Evolutionary conservation across 306 rosid genomes (phyloP).

Genomic region (Vigna angularis): DNA sequence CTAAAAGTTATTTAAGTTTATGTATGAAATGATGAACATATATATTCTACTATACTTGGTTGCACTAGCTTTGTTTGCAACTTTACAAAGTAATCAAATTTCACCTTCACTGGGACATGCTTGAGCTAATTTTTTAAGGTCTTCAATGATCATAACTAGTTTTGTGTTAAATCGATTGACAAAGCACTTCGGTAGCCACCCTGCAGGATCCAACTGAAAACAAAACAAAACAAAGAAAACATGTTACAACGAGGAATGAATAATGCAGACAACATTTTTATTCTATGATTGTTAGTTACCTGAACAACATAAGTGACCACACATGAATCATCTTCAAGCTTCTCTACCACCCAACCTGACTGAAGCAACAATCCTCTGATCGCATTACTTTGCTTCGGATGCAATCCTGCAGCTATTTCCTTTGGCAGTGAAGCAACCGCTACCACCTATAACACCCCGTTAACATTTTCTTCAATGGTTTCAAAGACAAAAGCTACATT

Average conservation of each 20-base stretch:
- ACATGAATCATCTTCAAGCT: conserved; percentile 78
- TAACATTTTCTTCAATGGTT: conserved; percentile 1
- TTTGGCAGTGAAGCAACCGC: conserved; percentile 93
- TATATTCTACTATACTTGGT: not conserved
- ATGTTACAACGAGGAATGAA: not conserved
- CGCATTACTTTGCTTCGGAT: conserved; percentile 82
- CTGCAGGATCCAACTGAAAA: conserved; percentile 87
- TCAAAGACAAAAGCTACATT: not conserved
- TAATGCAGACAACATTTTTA: not conserved
- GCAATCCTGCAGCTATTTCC: conserved; percentile 88
- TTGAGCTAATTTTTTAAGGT: conserved; percentile 74
- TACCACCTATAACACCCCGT: conserved; percentile 62
- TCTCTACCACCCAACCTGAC: conserved; percentile 94
- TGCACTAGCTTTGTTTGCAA: conserved; percentile 3
- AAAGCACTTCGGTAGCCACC: conserved; percentile 92
- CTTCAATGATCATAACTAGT: conserved; percentile 86
- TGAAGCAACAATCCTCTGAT: conserved; percentile 85
- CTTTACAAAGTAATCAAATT: conserved; percentile 46
- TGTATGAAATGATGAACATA: conserved; percentile 24
- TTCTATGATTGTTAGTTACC: conserved; percentile 46
- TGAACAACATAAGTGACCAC: conserved; percentile 87
- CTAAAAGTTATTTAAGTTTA: not conserved
- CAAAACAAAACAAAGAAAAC: not conserved
- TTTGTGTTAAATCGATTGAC: conserved; percentile 81
- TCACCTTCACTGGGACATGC: conserved; percentile 59